Conservation (phyloP, 2,329 filamentous ascomycete genomes). For the Aspergillus clavatus region DNA sequence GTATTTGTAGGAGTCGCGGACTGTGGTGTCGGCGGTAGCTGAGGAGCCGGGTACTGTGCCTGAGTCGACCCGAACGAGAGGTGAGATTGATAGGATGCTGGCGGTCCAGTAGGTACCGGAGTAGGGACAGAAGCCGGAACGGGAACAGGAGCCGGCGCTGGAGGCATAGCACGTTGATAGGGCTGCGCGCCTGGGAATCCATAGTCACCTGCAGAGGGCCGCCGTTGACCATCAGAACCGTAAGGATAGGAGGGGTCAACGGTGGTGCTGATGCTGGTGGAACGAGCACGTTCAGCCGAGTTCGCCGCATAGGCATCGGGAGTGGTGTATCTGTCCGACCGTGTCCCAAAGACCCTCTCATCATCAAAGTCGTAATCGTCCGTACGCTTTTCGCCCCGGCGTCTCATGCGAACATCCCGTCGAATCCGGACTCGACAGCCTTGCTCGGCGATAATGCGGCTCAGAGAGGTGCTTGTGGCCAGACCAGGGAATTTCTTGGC, state of each 20-base stretch:
- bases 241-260: constrained; percentile 45
- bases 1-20: constrained; percentile 26
- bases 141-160: constrained; percentile 34
- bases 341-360: constrained; percentile 43
- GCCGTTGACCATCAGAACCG: constrained; percentile 39
- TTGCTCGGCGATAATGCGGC: constrained; percentile 89
- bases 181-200: constrained; percentile 29
- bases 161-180: constrained; percentile 33
- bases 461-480: constrained; percentile 81
- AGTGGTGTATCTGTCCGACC: constrained; percentile 47
- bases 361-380: constrained; percentile 65
- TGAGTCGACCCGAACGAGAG: constrained; percentile 40
- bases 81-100: constrained; percentile 35
- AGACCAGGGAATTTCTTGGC: constrained; percentile 98
- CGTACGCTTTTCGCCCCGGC: constrained; percentile 66
- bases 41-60: constrained; percentile 40
- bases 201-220: constrained; percentile 48
- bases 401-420: constrained; percentile 87
- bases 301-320: constrained; percentile 46
- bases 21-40: constrained; percentile 42
- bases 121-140: constrained; percentile 32
- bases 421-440: constrained; percentile 94
- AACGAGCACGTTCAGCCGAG: constrained; percentile 52
- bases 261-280: constrained; percentile 54
- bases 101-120: constrained; percentile 14